Evolutionary conservation across 2,329 filamentous ascomycete genomes (phyloP).

Genomic region (Aspergillus quadricinctus): DNA sequence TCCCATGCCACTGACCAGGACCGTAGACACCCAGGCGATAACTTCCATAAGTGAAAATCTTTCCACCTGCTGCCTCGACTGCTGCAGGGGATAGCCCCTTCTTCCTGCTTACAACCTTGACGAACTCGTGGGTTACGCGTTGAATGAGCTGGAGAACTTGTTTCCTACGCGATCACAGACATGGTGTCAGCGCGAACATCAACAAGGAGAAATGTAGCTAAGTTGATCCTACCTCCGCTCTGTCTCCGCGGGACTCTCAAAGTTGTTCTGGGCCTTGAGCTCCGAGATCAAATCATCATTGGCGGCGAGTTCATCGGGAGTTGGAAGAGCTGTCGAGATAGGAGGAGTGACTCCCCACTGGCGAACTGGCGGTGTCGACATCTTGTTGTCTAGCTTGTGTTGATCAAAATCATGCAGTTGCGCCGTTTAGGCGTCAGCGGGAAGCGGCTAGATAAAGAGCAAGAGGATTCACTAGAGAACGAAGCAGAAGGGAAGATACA

Average conservation of each 20-base stretch:
- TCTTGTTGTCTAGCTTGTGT: conserved; percentile 13
- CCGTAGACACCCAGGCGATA: conserved; percentile 92
- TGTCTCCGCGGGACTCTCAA: conserved; percentile 78
- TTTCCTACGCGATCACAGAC: conserved; percentile 47
- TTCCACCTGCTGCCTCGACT: conserved; percentile 79
- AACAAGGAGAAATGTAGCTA: background rate
- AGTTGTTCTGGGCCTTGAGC: conserved; percentile 84
- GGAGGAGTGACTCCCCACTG: conserved; percentile 77
- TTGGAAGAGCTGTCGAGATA: conserved; percentile 73
- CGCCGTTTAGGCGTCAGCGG: conserved; percentile 4
- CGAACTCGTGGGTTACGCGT: conserved; percentile 77
- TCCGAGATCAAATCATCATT: conserved; percentile 79
- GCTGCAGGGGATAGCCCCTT: conserved; percentile 72
- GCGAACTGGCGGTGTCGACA: conserved; percentile 36
- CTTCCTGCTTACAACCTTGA: conserved; percentile 70
- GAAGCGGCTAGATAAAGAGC: background rate
- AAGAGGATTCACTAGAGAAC: background rate
- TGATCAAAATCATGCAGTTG: conserved; percentile 11
- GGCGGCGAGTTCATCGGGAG: conserved; percentile 67
- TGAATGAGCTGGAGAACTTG: conserved; percentile 73
- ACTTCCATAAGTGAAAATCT: conserved; percentile 94
- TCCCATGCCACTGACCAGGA: conserved; percentile 50
- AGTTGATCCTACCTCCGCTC: conserved; percentile 61
- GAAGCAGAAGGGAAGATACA: background rate
- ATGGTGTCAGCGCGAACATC: conserved; percentile 9